phyloP scores from a whole-genome alignment of 768 basidiomycete genomes.

The Suillus paluster region DNA sequence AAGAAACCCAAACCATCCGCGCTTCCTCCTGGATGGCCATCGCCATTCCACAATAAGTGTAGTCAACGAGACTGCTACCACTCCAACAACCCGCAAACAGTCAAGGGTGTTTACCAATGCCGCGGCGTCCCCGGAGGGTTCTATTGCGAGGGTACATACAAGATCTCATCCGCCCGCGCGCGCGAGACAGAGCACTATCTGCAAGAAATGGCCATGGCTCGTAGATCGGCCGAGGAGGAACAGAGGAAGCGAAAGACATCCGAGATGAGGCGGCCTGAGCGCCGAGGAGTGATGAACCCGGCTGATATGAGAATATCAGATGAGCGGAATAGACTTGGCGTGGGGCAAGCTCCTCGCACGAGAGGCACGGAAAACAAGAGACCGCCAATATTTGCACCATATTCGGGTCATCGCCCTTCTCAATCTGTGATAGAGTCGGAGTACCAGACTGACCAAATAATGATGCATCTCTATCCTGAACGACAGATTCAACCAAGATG shows the following conservation, averaged over 20 bases:
- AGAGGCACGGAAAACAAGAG: constrained; percentile 25
- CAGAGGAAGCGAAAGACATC: constrained; percentile 33
- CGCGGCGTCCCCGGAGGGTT: constrained; percentile 39
- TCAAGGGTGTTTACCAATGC: constrained; percentile 37
- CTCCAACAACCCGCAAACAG: constrained; percentile 34
- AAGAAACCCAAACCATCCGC: constrained; percentile 33
- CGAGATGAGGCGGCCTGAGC: constrained; percentile 32
- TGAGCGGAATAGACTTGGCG: constrained; percentile 8
- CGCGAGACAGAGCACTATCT: constrained; percentile 38
- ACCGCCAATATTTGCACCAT: constrained; percentile 17
- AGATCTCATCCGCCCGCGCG: constrained; percentile 36
- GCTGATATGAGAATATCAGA: constrained; percentile 18
- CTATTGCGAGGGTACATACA: constrained; percentile 40
- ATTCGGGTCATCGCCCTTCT: constrained; percentile 19
- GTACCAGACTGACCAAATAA: constrained; percentile 37
- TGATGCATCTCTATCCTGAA: constrained; percentile 40
- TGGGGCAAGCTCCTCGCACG: constrained; percentile 15
- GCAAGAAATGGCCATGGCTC: constrained; percentile 27
- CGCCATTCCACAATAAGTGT: constrained; percentile 42
- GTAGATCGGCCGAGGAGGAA: constrained; percentile 31
- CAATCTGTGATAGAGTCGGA: constrained; percentile 36
- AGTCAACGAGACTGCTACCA: constrained; percentile 36
- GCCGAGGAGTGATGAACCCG: constrained; percentile 13
- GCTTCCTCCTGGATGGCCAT: constrained; percentile 40
- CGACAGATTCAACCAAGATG: constrained; percentile 36